Evolutionary conservation across 305 asterid species (phyloP).

Genomic region (Solanum hybrid): DNA sequence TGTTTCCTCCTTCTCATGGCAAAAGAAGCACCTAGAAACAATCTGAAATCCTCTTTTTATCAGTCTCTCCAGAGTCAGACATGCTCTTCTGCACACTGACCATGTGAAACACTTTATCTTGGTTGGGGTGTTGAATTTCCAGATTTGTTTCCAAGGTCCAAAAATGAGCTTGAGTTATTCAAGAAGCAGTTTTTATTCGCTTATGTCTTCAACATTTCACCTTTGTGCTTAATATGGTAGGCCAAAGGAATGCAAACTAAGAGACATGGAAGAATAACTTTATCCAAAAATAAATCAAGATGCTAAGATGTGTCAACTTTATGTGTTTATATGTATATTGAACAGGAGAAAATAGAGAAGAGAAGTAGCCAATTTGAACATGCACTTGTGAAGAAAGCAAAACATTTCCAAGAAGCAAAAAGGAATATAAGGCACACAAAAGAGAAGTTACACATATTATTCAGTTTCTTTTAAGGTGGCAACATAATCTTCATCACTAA

Average conservation of each 20-base stretch:
- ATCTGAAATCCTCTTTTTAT: too few relatives aligned
- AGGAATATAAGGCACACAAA: neutral
- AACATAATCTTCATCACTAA: neutral
- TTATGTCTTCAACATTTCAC: neutral
- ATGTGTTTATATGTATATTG: neutral
- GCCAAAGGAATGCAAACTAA: neutral
- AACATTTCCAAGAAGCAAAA: neutral
- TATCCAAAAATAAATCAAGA: neutral
- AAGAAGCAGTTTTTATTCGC: neutral
- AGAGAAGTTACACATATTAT: neutral
- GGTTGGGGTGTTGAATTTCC: too few relatives aligned
- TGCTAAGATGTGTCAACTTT: neutral
- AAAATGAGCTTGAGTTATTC: neutral
- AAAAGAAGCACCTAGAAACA: too few relatives aligned
- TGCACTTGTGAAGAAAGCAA: neutral
- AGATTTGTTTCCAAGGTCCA: too few relatives aligned
- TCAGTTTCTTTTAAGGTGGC: neutral
- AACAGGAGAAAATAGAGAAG: neutral
- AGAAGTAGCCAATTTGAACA: neutral
- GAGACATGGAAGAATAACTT: neutral
- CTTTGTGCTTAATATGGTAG: neutral
- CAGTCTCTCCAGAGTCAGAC: too few relatives aligned
- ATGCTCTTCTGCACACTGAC: too few relatives aligned
- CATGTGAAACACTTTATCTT: too few relatives aligned
- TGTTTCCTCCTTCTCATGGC: too few relatives aligned